Evolutionary conservation across 2,329 filamentous ascomycete genomes (phyloP), one percentile per base, ranked within the genome.

Genomic region (Sordariomycetes sp.): DNA sequence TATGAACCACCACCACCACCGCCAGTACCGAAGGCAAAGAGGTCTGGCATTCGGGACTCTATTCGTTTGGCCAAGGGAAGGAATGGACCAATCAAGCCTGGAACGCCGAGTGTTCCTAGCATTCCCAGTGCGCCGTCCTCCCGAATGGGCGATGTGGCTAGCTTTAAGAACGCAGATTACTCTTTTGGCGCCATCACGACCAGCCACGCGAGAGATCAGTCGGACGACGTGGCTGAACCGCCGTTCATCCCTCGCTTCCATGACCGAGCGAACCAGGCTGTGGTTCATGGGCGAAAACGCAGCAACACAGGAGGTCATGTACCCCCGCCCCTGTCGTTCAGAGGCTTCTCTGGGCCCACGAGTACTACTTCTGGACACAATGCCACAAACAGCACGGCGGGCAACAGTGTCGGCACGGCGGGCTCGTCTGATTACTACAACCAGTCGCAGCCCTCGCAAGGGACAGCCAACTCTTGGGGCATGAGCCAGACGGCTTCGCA

Each of bases 31-130:
- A 74, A 68, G 49, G 40, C 64, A 3, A 69, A 70, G 53, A 68
- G 54, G 43, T 61, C 50, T 6, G 70, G 70, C 5, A 90, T 94
- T 43, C 78, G 86, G 31, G 88, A 96, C 58, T 94, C 88, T 1
- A 93, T 95, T 40, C 78, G 85, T 30, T 68, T 95, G 16, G 86
- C 88, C 10, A 95, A 95, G 60, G 77, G 81, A 30, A 81, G 75
- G 44, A 63, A 47, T 38, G 42, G 58, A 6, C 44, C 46, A 39
- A 54, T 43, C 45, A 70, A 54, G 55, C 63, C 67, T 5, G 27
- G 9, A 10, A 17, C 27, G 6, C 32, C 39, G 10, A 37, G 36
- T 20, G 30, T 37, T 19, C 39, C 39, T 9, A 41, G 39, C 40
- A 49, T 60, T 7, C 58, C 55, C 5, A 59, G 55, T 23, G 49